Evolutionary conservation across 1,284 basidiomycete genomes (phyloP).

Genomic region (Trichosporon asahii): DNA sequence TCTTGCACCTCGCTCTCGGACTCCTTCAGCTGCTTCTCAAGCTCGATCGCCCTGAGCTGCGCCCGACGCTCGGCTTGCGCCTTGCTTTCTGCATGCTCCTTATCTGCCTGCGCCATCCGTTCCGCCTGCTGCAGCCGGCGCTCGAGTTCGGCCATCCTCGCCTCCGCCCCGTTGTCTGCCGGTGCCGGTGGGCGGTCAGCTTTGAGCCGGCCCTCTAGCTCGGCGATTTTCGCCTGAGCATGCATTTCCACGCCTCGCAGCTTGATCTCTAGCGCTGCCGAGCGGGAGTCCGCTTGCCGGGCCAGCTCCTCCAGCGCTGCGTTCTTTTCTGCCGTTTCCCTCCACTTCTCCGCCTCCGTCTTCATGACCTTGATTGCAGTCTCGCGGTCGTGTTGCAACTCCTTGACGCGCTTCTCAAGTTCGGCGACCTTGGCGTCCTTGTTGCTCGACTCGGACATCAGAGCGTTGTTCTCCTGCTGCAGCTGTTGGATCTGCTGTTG

Average conservation of each 20-base stretch:
- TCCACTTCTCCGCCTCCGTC: neutral
- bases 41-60: neutral
- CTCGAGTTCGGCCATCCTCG: neutral
- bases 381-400: neutral
- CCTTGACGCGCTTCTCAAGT: neutral
- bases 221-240: neutral
- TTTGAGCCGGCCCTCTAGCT: neutral
- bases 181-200: neutral
- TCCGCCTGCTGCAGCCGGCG: neutral
- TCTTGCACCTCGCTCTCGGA: neutral
- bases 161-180: neutral
- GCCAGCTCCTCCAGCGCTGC: neutral
- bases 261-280: too few relatives aligned
- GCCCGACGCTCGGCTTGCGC: too few relatives aligned
- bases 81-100: too few relatives aligned
- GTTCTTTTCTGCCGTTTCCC: neutral
- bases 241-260: too few relatives aligned
- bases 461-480: neutral
- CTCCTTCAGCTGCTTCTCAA: neutral
- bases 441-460: neutral
- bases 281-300: neutral
- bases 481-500: neutral
- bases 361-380: neutral
- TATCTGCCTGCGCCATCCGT: too few relatives aligned
- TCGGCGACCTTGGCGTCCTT: neutral